Conservation (phyloP, 768 basidiomycete genomes). For the Boletus rubropictus region DNA sequence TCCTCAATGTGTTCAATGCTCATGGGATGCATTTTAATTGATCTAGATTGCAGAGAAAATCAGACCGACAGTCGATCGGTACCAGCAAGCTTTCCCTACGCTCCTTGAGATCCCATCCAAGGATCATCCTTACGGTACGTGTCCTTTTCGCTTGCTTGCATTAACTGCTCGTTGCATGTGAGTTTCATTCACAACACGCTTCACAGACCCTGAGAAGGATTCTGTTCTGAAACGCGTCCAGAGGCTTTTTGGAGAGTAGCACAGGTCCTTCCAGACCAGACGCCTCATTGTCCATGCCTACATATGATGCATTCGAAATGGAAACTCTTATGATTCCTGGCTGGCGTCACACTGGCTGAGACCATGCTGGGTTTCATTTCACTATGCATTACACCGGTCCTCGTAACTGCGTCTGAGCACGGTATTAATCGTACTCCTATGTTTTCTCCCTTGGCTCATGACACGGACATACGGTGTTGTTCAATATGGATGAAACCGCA, state of each 20-base stretch:
- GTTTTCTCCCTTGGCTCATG: constrained; percentile 8
- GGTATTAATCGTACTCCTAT: constrained; percentile 8
- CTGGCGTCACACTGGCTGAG: constrained; percentile 6
- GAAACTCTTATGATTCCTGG: constrained; percentile 7
- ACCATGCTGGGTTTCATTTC: constrained; percentile 24
- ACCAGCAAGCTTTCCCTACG: constrained; percentile 94
- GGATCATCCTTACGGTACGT: constrained; percentile 93
- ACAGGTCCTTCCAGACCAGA: constrained; percentile 11
- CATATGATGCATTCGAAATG: constrained; percentile 7
- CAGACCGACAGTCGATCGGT: constrained; percentile 88
- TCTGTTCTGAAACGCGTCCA: constrained; percentile 94
- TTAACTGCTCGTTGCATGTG: constrained; percentile 1
- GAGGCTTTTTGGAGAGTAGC: constrained; percentile 89
- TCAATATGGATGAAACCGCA: constrained; percentile 53
- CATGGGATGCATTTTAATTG: constrained; percentile 10
- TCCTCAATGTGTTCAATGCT: constrained; percentile 1
- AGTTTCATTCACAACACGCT: constrained; percentile 17
- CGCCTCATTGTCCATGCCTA: constrained; percentile 9
- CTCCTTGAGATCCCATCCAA: constrained; percentile 97
- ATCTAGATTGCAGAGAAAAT: constrained; percentile 94
- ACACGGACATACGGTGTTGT: constrained; percentile 8
- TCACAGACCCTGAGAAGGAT: constrained; percentile 87
- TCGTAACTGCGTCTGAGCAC: constrained; percentile 13
- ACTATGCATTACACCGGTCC: constrained; percentile 23
- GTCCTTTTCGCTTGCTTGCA: neutral